These are phyloP conservation scores for Diaporthe citriasiana DNA, from an alignment of 2,329 filamentous ascomycete species.

Conservation along the genomic window DNA sequence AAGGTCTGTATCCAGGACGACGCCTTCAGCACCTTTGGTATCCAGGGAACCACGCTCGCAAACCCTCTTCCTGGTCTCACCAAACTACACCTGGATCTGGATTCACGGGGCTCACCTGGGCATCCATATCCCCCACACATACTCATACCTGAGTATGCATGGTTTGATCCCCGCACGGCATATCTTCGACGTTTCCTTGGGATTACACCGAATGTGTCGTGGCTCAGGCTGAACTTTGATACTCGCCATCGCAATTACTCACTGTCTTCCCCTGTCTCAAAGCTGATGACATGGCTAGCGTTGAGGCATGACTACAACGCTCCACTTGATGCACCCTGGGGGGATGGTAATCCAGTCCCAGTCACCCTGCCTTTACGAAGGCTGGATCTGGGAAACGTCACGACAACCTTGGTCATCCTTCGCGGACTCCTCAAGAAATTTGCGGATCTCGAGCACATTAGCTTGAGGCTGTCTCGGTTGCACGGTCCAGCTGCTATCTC, in stretches of 20 bases:
- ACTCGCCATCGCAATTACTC: neutral
- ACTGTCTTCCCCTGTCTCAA: constrained; percentile 39
- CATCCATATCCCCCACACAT: too few relatives aligned
- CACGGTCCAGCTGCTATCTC: neutral
- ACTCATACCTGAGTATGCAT: constrained; percentile 15
- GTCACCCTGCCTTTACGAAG: constrained; percentile 28
- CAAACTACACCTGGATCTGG: constrained; percentile 58
- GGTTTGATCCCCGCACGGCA: constrained; percentile 41
- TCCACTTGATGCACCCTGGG: neutral
- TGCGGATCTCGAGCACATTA: neutral
- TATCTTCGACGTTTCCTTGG: constrained; percentile 56
- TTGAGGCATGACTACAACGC: constrained; percentile 37
- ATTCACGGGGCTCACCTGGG: neutral
- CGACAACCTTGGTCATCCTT: neutral
- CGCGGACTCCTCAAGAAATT: constrained; percentile 31
- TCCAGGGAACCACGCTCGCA: constrained; percentile 52
- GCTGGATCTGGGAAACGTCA: constrained; percentile 28
- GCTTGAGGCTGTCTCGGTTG: constrained; percentile 2
- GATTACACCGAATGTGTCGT: constrained; percentile 58
- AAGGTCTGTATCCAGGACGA: constrained; percentile 52
- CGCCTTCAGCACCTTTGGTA: constrained; percentile 63
- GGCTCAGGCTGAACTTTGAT: constrained; percentile 67
- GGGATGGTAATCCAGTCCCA: constrained; percentile 34
- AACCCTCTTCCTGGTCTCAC: constrained; percentile 61
- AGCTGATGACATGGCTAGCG: constrained; percentile 58